These are phyloP conservation scores for Prunus mongolica DNA, from an alignment of 306 rosid genomes.

Conservation along the genomic window DNA sequence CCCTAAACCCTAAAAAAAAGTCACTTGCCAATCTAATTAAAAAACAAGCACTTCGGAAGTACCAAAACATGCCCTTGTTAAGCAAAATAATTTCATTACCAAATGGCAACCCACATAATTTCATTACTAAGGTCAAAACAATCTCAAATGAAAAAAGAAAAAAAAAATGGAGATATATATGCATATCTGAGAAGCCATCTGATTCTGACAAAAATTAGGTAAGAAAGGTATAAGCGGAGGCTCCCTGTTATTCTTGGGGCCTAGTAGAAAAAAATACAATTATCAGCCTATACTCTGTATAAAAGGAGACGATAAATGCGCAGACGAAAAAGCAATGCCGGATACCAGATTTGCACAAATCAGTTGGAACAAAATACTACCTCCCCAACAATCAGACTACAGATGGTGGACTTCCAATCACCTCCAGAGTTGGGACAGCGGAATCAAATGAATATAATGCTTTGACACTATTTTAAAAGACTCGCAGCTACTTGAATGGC, in stretches of 20 bases:
- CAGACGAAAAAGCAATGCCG: slow-evolving; percentile 17
- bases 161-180: neutral
- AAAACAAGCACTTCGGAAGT: too few relatives aligned
- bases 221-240: neutral
- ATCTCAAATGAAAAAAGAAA: neutral
- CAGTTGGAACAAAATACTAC: slow-evolving; percentile 28
- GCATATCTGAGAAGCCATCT: slow-evolving; percentile 9
- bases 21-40: too few relatives aligned
- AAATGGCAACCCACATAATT: neutral
- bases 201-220: slow-evolving; percentile 9
- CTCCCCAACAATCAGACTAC: slow-evolving; percentile 33
- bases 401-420: slow-evolving; percentile 37
- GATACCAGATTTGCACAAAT: slow-evolving; percentile 24
- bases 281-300: slow-evolving; percentile 8
- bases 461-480: slow-evolving; percentile 7
- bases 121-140: neutral
- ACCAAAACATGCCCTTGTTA: too few relatives aligned
- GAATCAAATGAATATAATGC: slow-evolving; percentile 62
- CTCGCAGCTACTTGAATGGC: slow-evolving; percentile 2
- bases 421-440: slow-evolving; percentile 32
- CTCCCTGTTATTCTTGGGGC: slow-evolving; percentile 32
- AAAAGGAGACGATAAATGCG: slow-evolving; percentile 12
- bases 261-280: slow-evolving; percentile 13
- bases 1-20: too few relatives aligned
- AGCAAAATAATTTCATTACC: too few relatives aligned